Conservation (phyloP, 2,329 filamentous ascomycete genomes). For the Diaporthe aspalathi region DNA sequence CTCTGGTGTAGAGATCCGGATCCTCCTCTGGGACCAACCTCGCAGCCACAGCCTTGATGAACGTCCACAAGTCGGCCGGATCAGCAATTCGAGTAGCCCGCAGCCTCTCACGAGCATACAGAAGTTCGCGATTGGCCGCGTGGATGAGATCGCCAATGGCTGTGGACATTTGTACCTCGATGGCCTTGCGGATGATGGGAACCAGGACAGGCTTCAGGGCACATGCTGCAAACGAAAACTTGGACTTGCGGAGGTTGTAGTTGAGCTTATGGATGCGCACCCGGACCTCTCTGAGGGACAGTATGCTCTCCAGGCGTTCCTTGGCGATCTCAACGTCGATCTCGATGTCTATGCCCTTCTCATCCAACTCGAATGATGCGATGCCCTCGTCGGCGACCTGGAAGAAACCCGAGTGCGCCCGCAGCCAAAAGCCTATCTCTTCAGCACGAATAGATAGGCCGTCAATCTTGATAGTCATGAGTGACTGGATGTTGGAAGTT, state of each 20-base stretch:
- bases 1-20: conserved; percentile 78
- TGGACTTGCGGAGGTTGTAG: conserved; percentile 80
- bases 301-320: conserved; percentile 81
- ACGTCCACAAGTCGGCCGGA: conserved; percentile 82
- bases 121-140: conserved; percentile 82
- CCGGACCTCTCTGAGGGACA: conserved; percentile 79
- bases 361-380: conserved; percentile 85
- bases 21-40: conserved; percentile 78
- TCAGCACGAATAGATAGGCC: conserved; percentile 87
- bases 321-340: conserved; percentile 86
- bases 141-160: conserved; percentile 78
- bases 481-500: conserved; percentile 72
- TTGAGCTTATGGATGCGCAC: conserved; percentile 89
- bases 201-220: conserved; percentile 85
- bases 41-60: conserved; percentile 84
- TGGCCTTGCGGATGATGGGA: conserved; percentile 80
- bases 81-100: conserved; percentile 86
- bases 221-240: conserved; percentile 83
- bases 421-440: conserved; percentile 91
- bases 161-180: conserved; percentile 82
- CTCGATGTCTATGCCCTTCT: conserved; percentile 86
- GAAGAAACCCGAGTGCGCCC: conserved; percentile 79
- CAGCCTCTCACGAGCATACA: conserved; percentile 88
- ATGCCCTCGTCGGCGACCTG: conserved; percentile 85
- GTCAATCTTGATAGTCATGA: conserved; percentile 81